These are phyloP conservation scores for Talaromyces ruber DNA, from an alignment of 495 filamentous ascomycete genomes.

Conservation along the genomic window DNA sequence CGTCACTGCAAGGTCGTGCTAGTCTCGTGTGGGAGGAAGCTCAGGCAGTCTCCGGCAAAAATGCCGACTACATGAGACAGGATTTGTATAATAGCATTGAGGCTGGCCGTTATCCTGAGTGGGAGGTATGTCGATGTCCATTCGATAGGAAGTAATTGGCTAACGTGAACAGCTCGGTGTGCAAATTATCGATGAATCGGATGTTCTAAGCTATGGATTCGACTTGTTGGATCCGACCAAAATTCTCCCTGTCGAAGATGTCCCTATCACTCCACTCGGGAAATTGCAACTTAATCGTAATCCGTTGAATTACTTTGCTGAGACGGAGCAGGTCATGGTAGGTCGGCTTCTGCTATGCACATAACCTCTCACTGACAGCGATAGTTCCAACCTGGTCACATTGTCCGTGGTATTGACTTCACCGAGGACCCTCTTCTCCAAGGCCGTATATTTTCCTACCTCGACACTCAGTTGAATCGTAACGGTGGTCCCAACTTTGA, in stretches of 20 bases:
- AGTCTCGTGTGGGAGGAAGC: constrained; percentile 70
- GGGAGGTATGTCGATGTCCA: constrained; percentile 41
- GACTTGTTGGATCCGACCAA: constrained; percentile 72
- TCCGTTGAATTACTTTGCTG: constrained; percentile 69
- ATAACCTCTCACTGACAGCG: constrained; percentile 6
- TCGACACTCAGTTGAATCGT: constrained; percentile 68
- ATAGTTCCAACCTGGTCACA: constrained; percentile 27
- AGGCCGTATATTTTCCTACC: constrained; percentile 66
- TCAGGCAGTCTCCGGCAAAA: constrained; percentile 58
- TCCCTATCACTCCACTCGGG: constrained; percentile 57
- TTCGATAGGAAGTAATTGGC: background rate
- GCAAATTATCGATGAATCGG: constrained; percentile 66
- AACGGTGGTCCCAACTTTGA: constrained; percentile 69
- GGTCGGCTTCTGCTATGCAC: constrained; percentile 7
- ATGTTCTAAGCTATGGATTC: constrained; percentile 57
- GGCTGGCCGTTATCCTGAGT: constrained; percentile 55
- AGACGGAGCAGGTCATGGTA: constrained; percentile 67
- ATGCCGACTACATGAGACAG: constrained; percentile 60
- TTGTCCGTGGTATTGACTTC: constrained; percentile 67
- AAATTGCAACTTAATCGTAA: constrained; percentile 64
- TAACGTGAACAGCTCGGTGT: constrained; percentile 41
- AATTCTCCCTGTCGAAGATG: constrained; percentile 64
- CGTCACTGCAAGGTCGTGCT: constrained; percentile 56
- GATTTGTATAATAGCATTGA: constrained; percentile 67
- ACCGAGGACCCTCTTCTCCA: constrained; percentile 66